phyloP scores from a whole-genome alignment of 2,329 filamentous ascomycete genomes.

The Gaeumannomyces sp. region DNA sequence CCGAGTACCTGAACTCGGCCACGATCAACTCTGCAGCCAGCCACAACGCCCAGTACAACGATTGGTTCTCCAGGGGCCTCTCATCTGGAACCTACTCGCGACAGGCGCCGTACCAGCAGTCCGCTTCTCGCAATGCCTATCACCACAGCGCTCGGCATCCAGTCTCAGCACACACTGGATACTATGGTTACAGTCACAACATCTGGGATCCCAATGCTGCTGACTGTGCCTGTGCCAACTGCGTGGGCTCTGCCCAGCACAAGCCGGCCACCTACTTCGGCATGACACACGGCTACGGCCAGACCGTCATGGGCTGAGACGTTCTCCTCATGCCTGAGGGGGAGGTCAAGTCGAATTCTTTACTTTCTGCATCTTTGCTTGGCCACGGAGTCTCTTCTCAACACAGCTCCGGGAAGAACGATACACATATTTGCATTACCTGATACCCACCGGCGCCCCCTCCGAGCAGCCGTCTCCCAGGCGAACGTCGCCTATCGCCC shows the following conservation, averaged over 20 bases:
- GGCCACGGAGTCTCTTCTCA: not conserved
- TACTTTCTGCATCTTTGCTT: not conserved
- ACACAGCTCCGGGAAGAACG: slow-evolving; percentile 6
- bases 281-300: slow-evolving; percentile 40
- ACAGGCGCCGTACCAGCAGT: slow-evolving; percentile 28
- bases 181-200: slow-evolving; percentile 39
- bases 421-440: slow-evolving; percentile 10
- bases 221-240: slow-evolving; percentile 45
- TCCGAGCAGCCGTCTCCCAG: not conserved
- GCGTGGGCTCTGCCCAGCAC: slow-evolving; percentile 32
- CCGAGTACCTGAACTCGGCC: slow-evolving; percentile 51
- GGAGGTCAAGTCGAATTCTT: not conserved
- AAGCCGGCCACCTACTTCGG: slow-evolving; percentile 44
- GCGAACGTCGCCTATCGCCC: not conserved
- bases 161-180: slow-evolving; percentile 33
- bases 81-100: slow-evolving; percentile 22
- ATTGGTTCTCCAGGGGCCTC: slow-evolving; percentile 44
- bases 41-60: slow-evolving; percentile 49
- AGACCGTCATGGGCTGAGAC: slow-evolving; percentile 46
- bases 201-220: slow-evolving; percentile 46
- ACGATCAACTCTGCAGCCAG: slow-evolving; percentile 28
- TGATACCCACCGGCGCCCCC: slow-evolving; percentile 1
- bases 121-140: slow-evolving; percentile 27
- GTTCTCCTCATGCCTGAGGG: not conserved
- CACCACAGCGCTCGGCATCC: slow-evolving; percentile 32